Percentiles rank a stretch among this genome's conserved stretches.
Evolutionary conservation across 1,284 basidiomycete species (phyloP).

Genomic region (Uromyces viciae-fabae): DNA sequence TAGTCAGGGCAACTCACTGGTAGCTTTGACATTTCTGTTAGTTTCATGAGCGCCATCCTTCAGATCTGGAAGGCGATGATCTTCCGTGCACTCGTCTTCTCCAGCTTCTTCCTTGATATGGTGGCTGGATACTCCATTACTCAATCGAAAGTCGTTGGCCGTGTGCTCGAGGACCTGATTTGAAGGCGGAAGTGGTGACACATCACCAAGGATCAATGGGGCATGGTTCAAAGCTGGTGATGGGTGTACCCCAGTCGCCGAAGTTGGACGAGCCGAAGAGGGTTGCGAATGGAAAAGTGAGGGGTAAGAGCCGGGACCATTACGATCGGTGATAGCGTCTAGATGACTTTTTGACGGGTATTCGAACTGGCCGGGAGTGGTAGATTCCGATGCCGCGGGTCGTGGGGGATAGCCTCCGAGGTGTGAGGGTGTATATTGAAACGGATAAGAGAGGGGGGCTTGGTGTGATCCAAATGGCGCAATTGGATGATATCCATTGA

Average conservation of each 20-base stretch:
- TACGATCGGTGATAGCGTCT: neutral
- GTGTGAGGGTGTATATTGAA: conserved; percentile 8
- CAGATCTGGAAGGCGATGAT: neutral
- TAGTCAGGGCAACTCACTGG: neutral
- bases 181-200: neutral
- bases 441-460: neutral
- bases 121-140: neutral
- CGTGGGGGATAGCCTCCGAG: neutral
- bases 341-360: conserved; percentile 3
- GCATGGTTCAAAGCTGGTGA: neutral
- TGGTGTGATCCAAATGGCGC: neutral
- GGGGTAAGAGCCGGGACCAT: neutral
- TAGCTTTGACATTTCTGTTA: neutral
- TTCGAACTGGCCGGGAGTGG: conserved; percentile 11
- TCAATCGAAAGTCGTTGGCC: neutral
- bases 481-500: conserved; percentile 20
- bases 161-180: neutral
- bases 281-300: neutral
- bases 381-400: conserved; percentile 2
- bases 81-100: neutral
- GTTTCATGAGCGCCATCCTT: neutral
- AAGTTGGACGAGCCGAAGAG: neutral
- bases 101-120: neutral
- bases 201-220: neutral
- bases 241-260: neutral